Evolutionary conservation across 2,329 filamentous ascomycete genomes (phyloP).

Genomic region (Leptographium wingfieldii): DNA sequence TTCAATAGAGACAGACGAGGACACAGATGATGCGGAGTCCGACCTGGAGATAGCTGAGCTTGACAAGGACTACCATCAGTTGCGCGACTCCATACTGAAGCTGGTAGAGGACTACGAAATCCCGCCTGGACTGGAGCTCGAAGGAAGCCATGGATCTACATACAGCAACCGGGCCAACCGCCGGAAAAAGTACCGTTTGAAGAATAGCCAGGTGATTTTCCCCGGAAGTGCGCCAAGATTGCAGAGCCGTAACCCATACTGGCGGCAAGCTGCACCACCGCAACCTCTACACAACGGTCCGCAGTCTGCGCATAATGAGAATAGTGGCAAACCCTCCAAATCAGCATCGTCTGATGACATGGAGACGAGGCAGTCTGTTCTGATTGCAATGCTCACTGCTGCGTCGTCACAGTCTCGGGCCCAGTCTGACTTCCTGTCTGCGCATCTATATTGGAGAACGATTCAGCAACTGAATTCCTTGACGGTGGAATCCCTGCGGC

Average conservation of each 20-base stretch:
- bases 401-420: constrained; percentile 66
- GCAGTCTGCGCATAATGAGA: not conserved
- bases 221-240: not conserved
- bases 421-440: constrained; percentile 70
- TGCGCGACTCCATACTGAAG: constrained; percentile 69
- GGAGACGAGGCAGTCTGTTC: constrained; percentile 26
- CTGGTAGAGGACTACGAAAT: constrained; percentile 76
- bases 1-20: constrained; percentile 48
- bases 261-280: not conserved
- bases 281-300: not conserved
- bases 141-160: constrained; percentile 41
- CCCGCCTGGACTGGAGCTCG: constrained; percentile 50
- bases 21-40: constrained; percentile 38
- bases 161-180: constrained; percentile 60
- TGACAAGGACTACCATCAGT: constrained; percentile 67
- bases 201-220: constrained; percentile 46
- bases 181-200: constrained; percentile 46
- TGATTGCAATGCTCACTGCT: constrained; percentile 63
- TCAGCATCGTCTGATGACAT: constrained; percentile 20
- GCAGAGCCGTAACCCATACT: constrained; percentile 41
- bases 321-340: not conserved
- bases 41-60: constrained; percentile 54
- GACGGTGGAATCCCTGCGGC: constrained; percentile 46
- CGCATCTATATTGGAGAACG: constrained; percentile 77
- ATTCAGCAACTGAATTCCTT: constrained; percentile 58